A percentile compares a stretch with the other conserved stretches of the same genome.
phyloP scores from a whole-genome alignment of 1,139 yeast genomes.

The Yamadazyma triangularis region DNA sequence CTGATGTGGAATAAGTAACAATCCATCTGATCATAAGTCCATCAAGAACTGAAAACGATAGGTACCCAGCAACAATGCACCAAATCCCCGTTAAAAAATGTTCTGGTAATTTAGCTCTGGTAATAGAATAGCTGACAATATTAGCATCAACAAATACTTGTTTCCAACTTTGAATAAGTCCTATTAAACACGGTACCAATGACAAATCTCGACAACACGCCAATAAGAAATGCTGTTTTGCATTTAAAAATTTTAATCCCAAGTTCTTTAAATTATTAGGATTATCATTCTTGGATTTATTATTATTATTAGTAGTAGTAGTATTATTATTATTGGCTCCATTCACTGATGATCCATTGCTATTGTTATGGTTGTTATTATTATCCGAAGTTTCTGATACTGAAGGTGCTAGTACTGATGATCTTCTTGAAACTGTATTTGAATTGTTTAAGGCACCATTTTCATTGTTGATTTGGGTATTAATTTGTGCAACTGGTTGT shows the following conservation, averaged over 20 bases:
- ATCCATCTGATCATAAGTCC: constrained; percentile 93
- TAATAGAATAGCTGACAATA: constrained; percentile 16
- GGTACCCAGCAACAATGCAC: constrained; percentile 83
- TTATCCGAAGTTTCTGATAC: constrained; percentile 5
- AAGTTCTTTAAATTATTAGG: constrained; percentile 40
- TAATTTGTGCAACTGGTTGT: constrained; percentile 2
- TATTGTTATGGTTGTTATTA: constrained; percentile 1
- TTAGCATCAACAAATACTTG: constrained; percentile 32
- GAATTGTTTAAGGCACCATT: constrained; percentile 7
- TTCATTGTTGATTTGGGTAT: constrained; percentile 1
- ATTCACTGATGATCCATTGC: too few relatives aligned
- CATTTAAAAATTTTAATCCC: constrained; percentile 65
- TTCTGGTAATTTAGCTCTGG: constrained; percentile 63
- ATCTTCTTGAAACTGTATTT: constrained; percentile 11
- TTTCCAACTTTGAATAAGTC: constrained; percentile 50
- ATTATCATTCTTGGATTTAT: constrained; percentile 1
- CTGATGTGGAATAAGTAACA: constrained; percentile 80
- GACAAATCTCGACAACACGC: constrained; percentile 74
- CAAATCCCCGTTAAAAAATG: constrained; percentile 69
- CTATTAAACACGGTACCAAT: constrained; percentile 57
- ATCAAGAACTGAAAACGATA: constrained; percentile 80
- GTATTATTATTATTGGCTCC: constrained; percentile 1
- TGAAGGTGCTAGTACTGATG: constrained; percentile 12
- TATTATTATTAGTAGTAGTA: not conserved
- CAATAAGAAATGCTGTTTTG: constrained; percentile 70